Base-by-base conservation (phyloP, 2,329 filamentous ascomycete species). In the Lasiodiplodia sp. region DNA sequence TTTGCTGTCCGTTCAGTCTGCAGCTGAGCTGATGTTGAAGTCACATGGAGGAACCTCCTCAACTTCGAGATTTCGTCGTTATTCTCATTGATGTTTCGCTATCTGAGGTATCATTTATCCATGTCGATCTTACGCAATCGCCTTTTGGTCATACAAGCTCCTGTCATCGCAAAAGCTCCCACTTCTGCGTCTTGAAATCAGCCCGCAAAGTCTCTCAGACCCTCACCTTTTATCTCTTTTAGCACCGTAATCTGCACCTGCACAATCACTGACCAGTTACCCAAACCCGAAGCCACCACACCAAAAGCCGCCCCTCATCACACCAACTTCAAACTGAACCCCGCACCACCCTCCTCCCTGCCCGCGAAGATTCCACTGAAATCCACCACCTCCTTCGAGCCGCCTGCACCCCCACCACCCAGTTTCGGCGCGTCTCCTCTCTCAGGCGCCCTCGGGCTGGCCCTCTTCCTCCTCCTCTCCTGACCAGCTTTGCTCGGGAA, bases 401-500 rank as follows among this genome's bases (percentile, higher is more conserved):
- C 31, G 1, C 31, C 31, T 6, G 4, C 28, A 3, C 73, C 81
- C 23, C 73, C 80, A 78, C 69, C 78, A 77, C 62, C 74, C 72
- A 87, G 74, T 71, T 78, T 80, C 2, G 88, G 88, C 68, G 87
- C 87, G 63, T 91, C 89, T 0, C 94, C 94, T 38, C 95, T 85
- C 49, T 87, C 88, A 0, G 96, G 96, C 7, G 96, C 96, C 78
- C 94, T 90, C 0, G 96, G 96, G 71, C 90, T 94, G 70, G 89
- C 88, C 69, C 87, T 85, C 47, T 88, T 85, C 71, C 92, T 84
- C 73, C 94, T 85, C 76, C 90, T 91, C 84, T 99, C 96, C 83
- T 96, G 92, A 1, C 94, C 93, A 0, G 96, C 96, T 80, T 97
- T 97, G 74, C 92, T 96, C 0, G 96, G 96, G 78, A 98, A 99